Percentiles rank a stretch among this genome's conserved stretches.
These are phyloP conservation scores for Pichia sp. DNA, from an alignment of 1,139 yeast species.

Conservation along the genomic window DNA sequence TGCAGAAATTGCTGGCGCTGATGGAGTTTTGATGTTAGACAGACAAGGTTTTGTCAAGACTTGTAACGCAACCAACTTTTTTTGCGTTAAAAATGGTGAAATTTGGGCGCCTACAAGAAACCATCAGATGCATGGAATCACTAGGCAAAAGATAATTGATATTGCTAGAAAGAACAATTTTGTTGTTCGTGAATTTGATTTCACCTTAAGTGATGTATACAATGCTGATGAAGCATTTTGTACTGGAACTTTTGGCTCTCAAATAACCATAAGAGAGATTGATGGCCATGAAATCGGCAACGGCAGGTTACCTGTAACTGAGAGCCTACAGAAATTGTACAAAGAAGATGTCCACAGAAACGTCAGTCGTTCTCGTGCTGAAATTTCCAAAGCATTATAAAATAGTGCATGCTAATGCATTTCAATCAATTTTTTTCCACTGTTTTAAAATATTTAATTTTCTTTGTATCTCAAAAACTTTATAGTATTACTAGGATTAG, in stretches of 20 bases:
- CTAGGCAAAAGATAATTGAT: slow-evolving; percentile 12
- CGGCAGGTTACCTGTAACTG: slow-evolving; percentile 9
- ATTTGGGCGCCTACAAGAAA: slow-evolving; percentile 15
- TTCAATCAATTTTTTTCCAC: too few relatives aligned
- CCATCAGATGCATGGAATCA: slow-evolving; percentile 15
- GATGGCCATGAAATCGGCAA: slow-evolving; percentile 10
- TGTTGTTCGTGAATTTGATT: slow-evolving; percentile 6
- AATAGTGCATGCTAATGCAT: too few relatives aligned
- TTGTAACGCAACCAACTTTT: slow-evolving; percentile 12
- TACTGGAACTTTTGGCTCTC: slow-evolving; percentile 15
- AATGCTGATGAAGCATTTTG: slow-evolving; percentile 13
- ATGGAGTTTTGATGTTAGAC: slow-evolving; percentile 14
- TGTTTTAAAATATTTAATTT: too few relatives aligned
- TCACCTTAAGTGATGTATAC: slow-evolving; percentile 11
- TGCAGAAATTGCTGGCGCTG: slow-evolving; percentile 12
- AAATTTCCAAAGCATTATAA: too few relatives aligned
- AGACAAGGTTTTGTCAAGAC: slow-evolving; percentile 13
- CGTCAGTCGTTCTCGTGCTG: background rate
- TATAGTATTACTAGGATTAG: too few relatives aligned
- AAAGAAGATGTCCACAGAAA: slow-evolving; percentile 6
- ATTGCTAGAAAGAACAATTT: slow-evolving; percentile 8
- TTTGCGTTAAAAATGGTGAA: slow-evolving; percentile 10
- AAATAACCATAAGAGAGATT: slow-evolving; percentile 9
- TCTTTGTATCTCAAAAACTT: too few relatives aligned
- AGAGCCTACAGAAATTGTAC: slow-evolving; percentile 3